Evolutionary conservation across 2,329 filamentous ascomycete genomes (phyloP).

Genomic region (Nemania abortiva): DNA sequence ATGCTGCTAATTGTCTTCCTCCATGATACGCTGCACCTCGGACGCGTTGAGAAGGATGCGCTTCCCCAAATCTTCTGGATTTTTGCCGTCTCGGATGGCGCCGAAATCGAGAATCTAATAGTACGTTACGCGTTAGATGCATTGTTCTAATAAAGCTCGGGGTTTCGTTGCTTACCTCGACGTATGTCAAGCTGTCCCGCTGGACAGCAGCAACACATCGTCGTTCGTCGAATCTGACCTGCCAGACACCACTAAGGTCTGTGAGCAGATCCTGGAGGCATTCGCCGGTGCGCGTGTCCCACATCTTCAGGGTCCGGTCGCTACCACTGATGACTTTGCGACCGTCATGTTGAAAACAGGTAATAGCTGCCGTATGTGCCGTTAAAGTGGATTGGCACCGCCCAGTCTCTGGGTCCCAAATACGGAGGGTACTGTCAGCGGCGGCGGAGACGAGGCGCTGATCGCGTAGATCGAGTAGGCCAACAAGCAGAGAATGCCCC

Average conservation of each 20-base stretch:
- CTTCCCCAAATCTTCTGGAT: conserved; percentile 80
- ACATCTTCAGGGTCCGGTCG: conserved; percentile 97
- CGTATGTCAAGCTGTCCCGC: conserved; percentile 90
- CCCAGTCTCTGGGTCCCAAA: conserved; percentile 96
- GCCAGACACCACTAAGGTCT: conserved; percentile 97
- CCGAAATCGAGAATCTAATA: conserved; percentile 94
- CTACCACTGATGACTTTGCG: conserved; percentile 97
- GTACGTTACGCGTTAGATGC: conserved; percentile 50
- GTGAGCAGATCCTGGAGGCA: conserved; percentile 93
- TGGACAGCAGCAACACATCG: conserved; percentile 97
- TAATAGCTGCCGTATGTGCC: conserved; percentile 96
- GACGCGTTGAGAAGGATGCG: conserved; percentile 76
- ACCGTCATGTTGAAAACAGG: conserved; percentile 97
- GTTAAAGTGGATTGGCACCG: conserved; percentile 90
- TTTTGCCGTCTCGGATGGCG: conserved; percentile 87
- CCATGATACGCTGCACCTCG: conserved; percentile 60
- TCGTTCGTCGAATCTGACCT: conserved; percentile 96
- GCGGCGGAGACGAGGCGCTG: conserved; percentile 94
- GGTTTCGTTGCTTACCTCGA: conserved; percentile 77
- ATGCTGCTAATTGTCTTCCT: conserved; percentile 45
- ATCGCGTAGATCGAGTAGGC: conserved; percentile 87
- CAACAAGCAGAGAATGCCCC: conserved; percentile 91
- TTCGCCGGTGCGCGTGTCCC: conserved; percentile 92
- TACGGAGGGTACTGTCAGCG: conserved; percentile 92
- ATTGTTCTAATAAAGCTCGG: conserved; percentile 7